Conservation (phyloP, 345 rosid genomes). For the rapeseed (Brassica napus) region DNA sequence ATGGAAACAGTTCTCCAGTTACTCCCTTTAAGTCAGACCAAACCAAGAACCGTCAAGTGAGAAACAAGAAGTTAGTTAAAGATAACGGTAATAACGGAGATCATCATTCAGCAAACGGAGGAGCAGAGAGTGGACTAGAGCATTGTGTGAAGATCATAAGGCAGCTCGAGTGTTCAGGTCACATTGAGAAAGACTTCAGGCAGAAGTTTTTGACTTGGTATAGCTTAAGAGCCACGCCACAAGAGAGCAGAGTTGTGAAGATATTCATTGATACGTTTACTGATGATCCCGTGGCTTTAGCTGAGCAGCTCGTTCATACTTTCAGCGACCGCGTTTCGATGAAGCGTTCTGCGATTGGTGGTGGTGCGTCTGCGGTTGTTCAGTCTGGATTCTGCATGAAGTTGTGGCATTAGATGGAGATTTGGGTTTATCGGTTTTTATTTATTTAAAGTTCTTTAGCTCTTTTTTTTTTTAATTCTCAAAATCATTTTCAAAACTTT, state of each 20-base stretch:
- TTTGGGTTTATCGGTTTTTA: conserved; percentile 7
- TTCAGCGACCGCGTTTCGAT: conserved; percentile 72
- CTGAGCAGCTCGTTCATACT: conserved; percentile 89
- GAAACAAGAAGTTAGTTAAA: conserved; percentile 52
- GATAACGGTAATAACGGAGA: conserved; percentile 25
- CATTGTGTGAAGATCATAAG: conserved; percentile 84
- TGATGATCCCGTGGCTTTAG: conserved; percentile 79
- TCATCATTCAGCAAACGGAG: conserved; percentile 37
- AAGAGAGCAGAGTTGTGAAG: conserved; percentile 84
- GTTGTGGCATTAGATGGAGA: conserved; percentile 69
- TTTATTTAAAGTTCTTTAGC: not conserved
- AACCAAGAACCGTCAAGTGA: conserved; percentile 59
- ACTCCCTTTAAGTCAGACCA: conserved; percentile 76
- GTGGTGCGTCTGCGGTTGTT: conserved; percentile 54
- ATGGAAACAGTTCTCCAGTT: conserved; percentile 64
- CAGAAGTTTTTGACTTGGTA: conserved; percentile 98
- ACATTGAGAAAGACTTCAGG: conserved; percentile 81
- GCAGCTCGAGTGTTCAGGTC: conserved; percentile 88
- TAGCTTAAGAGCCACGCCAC: conserved; percentile 78
- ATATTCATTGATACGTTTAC: conserved; percentile 72
- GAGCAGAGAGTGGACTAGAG: conserved; percentile 56
- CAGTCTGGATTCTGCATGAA: conserved; percentile 95
- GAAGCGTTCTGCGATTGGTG: conserved; percentile 44
- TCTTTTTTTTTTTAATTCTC: not conserved
- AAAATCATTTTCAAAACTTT: conserved; percentile 14